Evolutionary conservation across 2,329 filamentous ascomycete species (phyloP), one percentile per base, ranked within the genome.

Genomic region (Diaporthe destruens): DNA sequence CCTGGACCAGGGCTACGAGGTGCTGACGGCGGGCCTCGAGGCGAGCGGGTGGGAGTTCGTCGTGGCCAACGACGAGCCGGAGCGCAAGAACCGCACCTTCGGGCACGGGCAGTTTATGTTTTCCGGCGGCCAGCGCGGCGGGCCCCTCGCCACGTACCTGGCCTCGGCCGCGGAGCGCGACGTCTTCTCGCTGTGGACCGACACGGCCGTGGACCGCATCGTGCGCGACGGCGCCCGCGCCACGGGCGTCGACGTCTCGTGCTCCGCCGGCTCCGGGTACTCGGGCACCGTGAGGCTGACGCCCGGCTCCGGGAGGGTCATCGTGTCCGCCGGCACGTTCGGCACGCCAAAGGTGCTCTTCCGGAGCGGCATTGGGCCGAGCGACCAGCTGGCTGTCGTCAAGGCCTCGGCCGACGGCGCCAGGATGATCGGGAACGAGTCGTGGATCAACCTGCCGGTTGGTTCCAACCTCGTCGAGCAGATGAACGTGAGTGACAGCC

Each of bases 141-240:
- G 93, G 0, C 92, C 92, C 16, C 84, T 94, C 79, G 90, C 89
- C 11, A 93, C 92, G 0, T 94, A 94, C 77, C 87, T 94, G 1
- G 89, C 65, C 80, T 91, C 5, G 85, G 86, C 23, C 91, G 91
- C 1, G 84, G 85, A 61, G 82, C 83, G 89, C 72, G 81, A 84
- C 49, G 93, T 93, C 82, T 94, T 94, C 82, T 86, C 88, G 68
- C 83, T 94, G 59, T 90, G 89, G 85, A 88, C 88, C 25, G 89
- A 91, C 78, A 92, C 91, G 3, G 86, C 88, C 56, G 91, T 93
- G 20, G 87, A 88, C 75, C 87, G 91, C 36, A 86, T 94, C n/a
- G 82, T 93, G 25, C 90, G 92, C 14, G 85, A 84, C 18, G 90
- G 89, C 2, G 87, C 89, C 54, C 86, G 87, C 71, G 85, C 91